Conservation (phyloP, 106 monocot species). For the Agapanthus africanus region DNA sequence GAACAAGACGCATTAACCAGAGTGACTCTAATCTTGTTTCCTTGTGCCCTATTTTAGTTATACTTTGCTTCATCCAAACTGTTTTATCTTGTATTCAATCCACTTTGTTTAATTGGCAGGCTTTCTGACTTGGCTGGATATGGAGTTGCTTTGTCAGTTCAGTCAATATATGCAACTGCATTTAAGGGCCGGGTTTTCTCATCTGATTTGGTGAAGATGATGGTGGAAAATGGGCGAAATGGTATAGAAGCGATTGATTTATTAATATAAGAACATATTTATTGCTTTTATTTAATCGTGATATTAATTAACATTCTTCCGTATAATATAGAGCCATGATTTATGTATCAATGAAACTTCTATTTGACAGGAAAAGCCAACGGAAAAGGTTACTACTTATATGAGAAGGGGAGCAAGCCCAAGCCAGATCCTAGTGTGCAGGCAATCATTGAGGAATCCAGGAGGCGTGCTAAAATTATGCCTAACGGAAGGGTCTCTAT, state of each 20-base stretch:
- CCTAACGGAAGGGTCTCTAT: conserved; percentile 62
- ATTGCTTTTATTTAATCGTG: too few species aligned
- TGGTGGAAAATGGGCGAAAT: conserved; percentile 67
- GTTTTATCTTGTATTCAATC: too few species aligned
- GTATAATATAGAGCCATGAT: background rate
- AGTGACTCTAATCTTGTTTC: too few species aligned
- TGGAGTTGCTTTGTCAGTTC: conserved; percentile 87
- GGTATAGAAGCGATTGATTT: too few species aligned
- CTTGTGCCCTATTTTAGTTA: too few species aligned
- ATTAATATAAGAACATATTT: too few species aligned
- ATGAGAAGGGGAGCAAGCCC: conserved; percentile 87
- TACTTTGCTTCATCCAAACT: too few species aligned
- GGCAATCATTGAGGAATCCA: conserved; percentile 62
- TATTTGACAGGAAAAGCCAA: conserved; percentile 68
- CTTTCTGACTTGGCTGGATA: conserved; percentile 88
- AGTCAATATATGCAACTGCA: conserved; percentile 44
- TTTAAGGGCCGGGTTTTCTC: conserved; percentile 62
- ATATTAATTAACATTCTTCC: too few species aligned
- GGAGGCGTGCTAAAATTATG: conserved; percentile 46
- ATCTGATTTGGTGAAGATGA: conserved; percentile 41
- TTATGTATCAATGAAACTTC: background rate
- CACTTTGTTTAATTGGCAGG: conserved; percentile 21
- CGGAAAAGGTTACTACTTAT: conserved; percentile 86
- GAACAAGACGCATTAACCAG: too few species aligned
- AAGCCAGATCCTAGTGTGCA: conserved; percentile 75